Conservation (phyloP, 2,329 filamentous ascomycete species). For the Cadophora sp. region DNA sequence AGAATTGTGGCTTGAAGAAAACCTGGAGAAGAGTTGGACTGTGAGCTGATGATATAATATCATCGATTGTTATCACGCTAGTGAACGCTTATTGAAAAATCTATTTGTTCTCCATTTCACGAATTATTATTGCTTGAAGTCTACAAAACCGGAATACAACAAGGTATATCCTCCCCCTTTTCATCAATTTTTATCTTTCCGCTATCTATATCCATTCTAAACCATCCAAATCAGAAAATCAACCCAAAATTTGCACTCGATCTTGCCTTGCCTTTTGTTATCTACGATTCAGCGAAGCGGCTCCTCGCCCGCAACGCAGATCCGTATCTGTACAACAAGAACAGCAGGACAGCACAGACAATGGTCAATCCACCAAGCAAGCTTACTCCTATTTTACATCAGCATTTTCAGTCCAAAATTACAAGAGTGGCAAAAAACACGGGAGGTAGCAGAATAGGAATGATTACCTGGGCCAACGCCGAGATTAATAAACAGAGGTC, state of each 20-base stretch:
- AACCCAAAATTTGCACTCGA: too few relatives aligned
- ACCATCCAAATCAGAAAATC: too few relatives aligned
- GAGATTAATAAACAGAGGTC: conserved; percentile 63
- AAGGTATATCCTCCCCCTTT: too few relatives aligned
- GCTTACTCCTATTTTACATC: conserved; percentile 52
- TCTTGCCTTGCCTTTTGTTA: too few relatives aligned
- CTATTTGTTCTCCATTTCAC: too few relatives aligned
- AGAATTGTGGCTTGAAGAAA: conserved; percentile 3
- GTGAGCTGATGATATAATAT: background rate
- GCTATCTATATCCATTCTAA: too few relatives aligned
- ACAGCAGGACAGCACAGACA: conserved; percentile 46
- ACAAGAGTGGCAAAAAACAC: background rate
- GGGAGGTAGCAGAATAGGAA: background rate
- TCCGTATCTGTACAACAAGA: background rate
- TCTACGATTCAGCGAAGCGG: background rate
- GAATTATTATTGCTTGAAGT: too few relatives aligned
- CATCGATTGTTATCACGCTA: background rate
- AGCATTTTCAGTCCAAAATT: conserved; percentile 24
- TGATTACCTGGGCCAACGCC: conserved; percentile 52
- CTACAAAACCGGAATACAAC: too few relatives aligned
- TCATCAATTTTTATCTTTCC: too few relatives aligned
- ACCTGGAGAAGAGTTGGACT: background rate
- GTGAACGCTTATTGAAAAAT: too few relatives aligned
- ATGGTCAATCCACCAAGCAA: conserved; percentile 61
- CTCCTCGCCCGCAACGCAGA: background rate